These are phyloP conservation scores for Picea sitchensis DNA, from an alignment of 75 land plant genomes.

Conservation along the genomic window DNA sequence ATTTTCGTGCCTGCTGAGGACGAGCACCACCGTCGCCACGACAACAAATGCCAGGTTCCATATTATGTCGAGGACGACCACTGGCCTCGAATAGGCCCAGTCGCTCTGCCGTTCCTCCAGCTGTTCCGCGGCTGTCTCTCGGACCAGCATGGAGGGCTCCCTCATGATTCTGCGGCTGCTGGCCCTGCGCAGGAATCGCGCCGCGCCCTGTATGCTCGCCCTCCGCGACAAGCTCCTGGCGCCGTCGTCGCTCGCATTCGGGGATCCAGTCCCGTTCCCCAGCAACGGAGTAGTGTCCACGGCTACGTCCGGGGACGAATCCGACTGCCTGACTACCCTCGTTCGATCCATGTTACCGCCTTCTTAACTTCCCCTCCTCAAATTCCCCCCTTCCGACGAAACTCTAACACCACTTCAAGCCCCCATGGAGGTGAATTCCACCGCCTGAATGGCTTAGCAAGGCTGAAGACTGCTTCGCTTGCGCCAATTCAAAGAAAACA, in stretches of 20 bases:
- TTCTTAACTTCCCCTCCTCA: no score
- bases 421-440: no score
- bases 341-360: slow-evolving; percentile 8
- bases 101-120: slow-evolving; percentile 76
- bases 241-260: slow-evolving; percentile 1
- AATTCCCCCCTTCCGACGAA: not conserved
- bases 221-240: slow-evolving; percentile 6
- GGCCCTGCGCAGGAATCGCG: slow-evolving; percentile 44
- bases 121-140: slow-evolving; percentile 71
- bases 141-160: slow-evolving; percentile 70
- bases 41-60: slow-evolving; percentile 57
- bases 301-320: slow-evolving; percentile 12
- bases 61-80: slow-evolving; percentile 59
- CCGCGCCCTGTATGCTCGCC: slow-evolving; percentile 37
- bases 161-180: slow-evolving; percentile 55
- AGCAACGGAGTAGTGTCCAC: slow-evolving; percentile 23
- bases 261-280: not conserved
- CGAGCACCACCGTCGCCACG: slow-evolving; percentile 40
- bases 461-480: no score
- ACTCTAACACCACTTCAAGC: no score
- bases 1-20: slow-evolving; percentile 29
- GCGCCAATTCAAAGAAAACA: no score
- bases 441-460: no score
- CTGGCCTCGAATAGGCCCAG: slow-evolving; percentile 76
- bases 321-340: slow-evolving; percentile 1